Conservation (phyloP, 75 land plant genomes). For the Cryptomeria japonica region DNA sequence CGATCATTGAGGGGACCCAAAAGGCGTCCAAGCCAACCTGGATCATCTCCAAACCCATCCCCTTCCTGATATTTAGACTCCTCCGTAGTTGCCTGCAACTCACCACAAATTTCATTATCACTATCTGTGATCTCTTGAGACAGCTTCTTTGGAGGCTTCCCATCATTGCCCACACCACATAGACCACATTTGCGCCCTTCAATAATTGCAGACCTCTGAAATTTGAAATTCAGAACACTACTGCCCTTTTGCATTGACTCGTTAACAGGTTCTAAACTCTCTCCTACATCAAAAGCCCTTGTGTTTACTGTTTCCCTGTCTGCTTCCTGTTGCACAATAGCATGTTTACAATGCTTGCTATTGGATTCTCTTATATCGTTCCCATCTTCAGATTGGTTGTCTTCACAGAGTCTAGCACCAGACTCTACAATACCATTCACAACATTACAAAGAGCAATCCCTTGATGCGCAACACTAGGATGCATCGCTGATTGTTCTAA, state of each 20-base stretch:
- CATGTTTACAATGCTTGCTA: not conserved
- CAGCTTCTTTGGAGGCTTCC: constrained; percentile 63
- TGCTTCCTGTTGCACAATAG: not conserved
- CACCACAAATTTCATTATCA: constrained; percentile 54
- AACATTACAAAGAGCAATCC: not conserved
- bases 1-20: constrained; percentile 88
- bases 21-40: constrained; percentile 91
- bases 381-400: not conserved
- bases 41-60: constrained; percentile 86
- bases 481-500: constrained; percentile 1
- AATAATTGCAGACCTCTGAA: constrained; percentile 19
- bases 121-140: constrained; percentile 42
- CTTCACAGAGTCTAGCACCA: not conserved
- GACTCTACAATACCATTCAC: not conserved
- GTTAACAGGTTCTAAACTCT: not conserved
- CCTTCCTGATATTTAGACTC: constrained; percentile 62
- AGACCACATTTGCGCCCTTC: constrained; percentile 80
- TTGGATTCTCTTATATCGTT: not conserved
- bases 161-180: constrained; percentile 80
- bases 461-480: not conserved
- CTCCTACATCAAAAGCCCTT: not conserved
- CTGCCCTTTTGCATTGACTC: not conserved
- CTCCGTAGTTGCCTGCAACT: constrained; percentile 46
- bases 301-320: not conserved
- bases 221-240: not conserved